phyloP scores from a whole-genome alignment of 495 filamentous ascomycete genomes.

The Aspergillus hancockii region DNA sequence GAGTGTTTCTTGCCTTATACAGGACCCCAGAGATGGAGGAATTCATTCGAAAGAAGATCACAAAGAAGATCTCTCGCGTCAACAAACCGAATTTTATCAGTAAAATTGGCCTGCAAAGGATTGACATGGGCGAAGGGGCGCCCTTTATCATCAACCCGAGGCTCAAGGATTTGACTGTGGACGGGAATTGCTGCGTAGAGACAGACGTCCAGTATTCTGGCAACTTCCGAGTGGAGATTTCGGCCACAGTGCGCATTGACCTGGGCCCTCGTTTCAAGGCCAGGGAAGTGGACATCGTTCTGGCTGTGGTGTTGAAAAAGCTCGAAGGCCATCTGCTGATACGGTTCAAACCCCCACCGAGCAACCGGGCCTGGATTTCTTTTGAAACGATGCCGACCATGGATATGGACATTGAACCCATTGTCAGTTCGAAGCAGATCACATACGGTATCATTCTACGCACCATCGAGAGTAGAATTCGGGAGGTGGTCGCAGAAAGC shows the following conservation, averaged over 20 bases:
- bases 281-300: conserved; percentile 82
- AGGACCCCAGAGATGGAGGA: conserved; percentile 79
- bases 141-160: conserved; percentile 88
- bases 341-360: conserved; percentile 91
- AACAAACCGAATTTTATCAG: conserved; percentile 89
- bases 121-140: conserved; percentile 84
- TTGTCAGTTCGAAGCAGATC: conserved; percentile 92
- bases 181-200: conserved; percentile 84
- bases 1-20: conserved; percentile 85
- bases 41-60: conserved; percentile 79
- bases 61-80: conserved; percentile 93
- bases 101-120: conserved; percentile 72
- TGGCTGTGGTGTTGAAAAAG: conserved; percentile 83
- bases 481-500: conserved; percentile 89
- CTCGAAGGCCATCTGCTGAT: conserved; percentile 82
- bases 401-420: conserved; percentile 88
- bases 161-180: conserved; percentile 85
- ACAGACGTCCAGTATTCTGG: conserved; percentile 86
- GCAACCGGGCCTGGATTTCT: conserved; percentile 91
- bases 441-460: conserved; percentile 89
- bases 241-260: conserved; percentile 87
- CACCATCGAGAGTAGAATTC: conserved; percentile 90
- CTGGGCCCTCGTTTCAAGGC: conserved; percentile 85
- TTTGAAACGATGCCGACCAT: conserved; percentile 92
- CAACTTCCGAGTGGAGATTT: conserved; percentile 84